Evolutionary conservation across 441 rosid species (phyloP), one percentile per base, ranked within the genome.

Genomic region (Viola pubescens): DNA sequence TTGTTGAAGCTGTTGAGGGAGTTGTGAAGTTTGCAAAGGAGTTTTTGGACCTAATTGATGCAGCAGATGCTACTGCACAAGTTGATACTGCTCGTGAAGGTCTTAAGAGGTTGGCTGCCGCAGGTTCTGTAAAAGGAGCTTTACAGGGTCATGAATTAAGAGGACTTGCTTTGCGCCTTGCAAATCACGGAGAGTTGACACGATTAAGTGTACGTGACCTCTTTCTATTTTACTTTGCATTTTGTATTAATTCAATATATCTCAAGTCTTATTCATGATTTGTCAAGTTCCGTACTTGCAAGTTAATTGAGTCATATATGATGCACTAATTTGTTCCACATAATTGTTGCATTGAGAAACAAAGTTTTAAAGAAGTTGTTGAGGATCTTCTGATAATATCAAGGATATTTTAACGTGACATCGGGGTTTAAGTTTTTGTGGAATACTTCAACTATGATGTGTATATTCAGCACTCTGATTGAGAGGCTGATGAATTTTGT

Each of bases 31-130:
- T 83, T 56, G 88, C 91, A 2, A 88, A 76, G 79, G 96, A 94
- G 79, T 94, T 94, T 79, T 73, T 88, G 80, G 96, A 94, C 70
- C 96, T 94, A 44, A 90, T 94, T 62, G 99, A 94, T 77, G 99
- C 94, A 64, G 99, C 99, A 42, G 97, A 94, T 88, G 96, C 96
- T 68, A 90, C 99, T 41, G 99, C 90, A 48, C 91, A 88, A 60
- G 89, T 74, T 34, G 92, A 90, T 54, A 85, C 89, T 75, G 96
- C 91, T 70, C 95, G 95, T 5, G 97, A 94, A 78, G 97, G 97
- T 67, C 84, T 90, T 37, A 94, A 86, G 82, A 81, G 99, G 74
- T 80, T 94, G 58, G 95, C 97, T 61, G 84, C 94, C 48, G 96
- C 99, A 45, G 97, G 99, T 67, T 83, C 95, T 3, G 88, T 90